Percentiles rank a stretch among this genome's conserved stretches.
These are phyloP conservation scores for Endotrypanum monterogeii DNA, from an alignment of 208 protist genomes.

Conservation along the genomic window DNA sequence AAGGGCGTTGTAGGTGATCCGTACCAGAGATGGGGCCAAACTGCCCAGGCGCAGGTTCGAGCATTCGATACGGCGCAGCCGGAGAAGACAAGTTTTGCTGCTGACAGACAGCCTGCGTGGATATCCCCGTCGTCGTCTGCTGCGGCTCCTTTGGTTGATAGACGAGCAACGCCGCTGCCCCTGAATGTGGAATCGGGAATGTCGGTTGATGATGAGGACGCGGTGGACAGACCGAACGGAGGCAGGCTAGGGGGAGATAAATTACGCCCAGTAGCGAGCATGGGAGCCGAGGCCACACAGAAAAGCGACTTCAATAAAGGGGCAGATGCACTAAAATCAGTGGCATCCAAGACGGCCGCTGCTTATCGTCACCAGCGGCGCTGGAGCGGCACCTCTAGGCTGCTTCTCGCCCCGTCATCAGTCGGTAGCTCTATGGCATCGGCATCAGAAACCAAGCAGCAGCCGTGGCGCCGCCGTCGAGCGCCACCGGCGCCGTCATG, in stretches of 20 bases:
- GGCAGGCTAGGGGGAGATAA: neutral
- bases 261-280: neutral
- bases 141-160: neutral
- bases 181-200: constrained; percentile 14
- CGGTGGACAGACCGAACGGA: neutral
- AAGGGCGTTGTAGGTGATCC: constrained; percentile 45
- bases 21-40: constrained; percentile 49
- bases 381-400: constrained; percentile 26
- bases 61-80: constrained; percentile 7
- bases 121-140: neutral
- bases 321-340: neutral
- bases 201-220: neutral
- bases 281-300: neutral
- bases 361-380: constrained; percentile 16
- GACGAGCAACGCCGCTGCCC: constrained; percentile 5
- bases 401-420: constrained; percentile 1
- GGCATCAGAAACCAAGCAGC: constrained; percentile 1
- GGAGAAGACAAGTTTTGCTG: neutral
- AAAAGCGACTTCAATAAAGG: neutral
- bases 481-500: constrained; percentile 72
- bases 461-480: constrained; percentile 9
- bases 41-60: constrained; percentile 29
- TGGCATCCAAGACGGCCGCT: constrained; percentile 20
- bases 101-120: neutral
- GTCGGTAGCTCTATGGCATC: neutral